Base-by-base conservation (phyloP, 2,329 filamentous ascomycete species). In the Hypoxylon sp. region DNA sequence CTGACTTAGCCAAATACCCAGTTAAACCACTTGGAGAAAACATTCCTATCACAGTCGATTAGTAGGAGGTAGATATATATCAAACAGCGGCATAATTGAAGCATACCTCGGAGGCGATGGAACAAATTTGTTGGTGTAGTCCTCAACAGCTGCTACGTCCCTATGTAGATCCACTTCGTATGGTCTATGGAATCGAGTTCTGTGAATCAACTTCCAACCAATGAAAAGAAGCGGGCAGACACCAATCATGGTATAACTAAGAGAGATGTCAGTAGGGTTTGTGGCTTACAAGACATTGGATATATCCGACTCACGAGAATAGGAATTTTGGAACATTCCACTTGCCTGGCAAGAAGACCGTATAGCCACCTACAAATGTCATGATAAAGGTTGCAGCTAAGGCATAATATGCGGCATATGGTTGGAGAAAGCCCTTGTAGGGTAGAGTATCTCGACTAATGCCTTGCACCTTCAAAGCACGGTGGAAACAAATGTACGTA, bases 311-410 rank as follows among this genome's bases (percentile, higher is more conserved):
- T 82, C 72, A 89, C 79, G 89, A 91, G 78, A 93, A 93, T 28
- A 95, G 78, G 76, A 95, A 96, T 5, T 86, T 88, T 5, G 90
- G 85, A 0, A 91, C 76, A 65, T 88, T 84, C 92, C 91, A 95
- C 3, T 85, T 84, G 0, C 86, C 82, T 0, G 90, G 89, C 49
- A 94, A 77, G 73, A 95, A 96, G 0, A 94, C 91, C 0, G 89
- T 86, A 69, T 94, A 95, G 0, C 92, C 92, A 7, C 90, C 88
- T 1, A 94, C 88, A 72, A 94, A 89, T 0, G 89, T 86, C 89
- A 95, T 94, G 69, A 91, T 78, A 52, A 87, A 86, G 1, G 89
- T 91, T 25, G 86, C 88, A 0, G 82, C 76, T 5, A 93, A 79
- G 0, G 88, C 89, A 52, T 90, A 88, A 75, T 87, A 94, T 0